Conservation (phyloP, 1,139 yeast species). For the Hyphopichia fennica region DNA sequence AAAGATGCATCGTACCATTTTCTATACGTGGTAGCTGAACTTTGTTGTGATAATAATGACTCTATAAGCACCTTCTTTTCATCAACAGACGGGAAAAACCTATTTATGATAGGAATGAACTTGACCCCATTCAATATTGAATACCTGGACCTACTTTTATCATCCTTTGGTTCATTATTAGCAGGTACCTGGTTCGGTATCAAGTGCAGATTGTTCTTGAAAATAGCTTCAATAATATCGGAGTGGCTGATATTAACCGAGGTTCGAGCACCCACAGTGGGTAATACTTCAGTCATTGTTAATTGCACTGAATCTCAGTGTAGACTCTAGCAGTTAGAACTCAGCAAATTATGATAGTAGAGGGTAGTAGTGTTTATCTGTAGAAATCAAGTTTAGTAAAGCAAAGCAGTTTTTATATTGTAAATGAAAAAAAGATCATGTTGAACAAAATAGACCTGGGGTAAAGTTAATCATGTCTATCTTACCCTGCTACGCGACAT, state of each 20-base stretch:
- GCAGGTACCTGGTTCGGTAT: background rate
- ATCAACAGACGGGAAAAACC: conserved; percentile 25
- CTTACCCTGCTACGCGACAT: background rate
- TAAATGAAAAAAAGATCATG: too few relatives aligned
- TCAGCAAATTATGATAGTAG: too few relatives aligned
- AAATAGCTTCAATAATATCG: conserved; percentile 8
- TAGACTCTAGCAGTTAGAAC: too few relatives aligned
- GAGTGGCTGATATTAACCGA: conserved; percentile 2
- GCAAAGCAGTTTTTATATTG: too few relatives aligned
- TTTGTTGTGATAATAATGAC: conserved; percentile 47
- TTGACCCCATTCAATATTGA: conserved; percentile 7
- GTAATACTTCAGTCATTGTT: background rate
- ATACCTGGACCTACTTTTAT: background rate
- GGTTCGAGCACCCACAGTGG: background rate
- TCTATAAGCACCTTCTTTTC: conserved; percentile 27
- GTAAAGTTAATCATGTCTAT: too few relatives aligned
- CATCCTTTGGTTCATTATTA: background rate
- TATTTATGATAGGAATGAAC: conserved; percentile 27
- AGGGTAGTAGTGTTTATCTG: too few relatives aligned
- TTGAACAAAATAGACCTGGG: too few relatives aligned
- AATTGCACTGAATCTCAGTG: background rate
- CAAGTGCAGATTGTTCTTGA: conserved; percentile 2
- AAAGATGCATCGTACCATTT: conserved; percentile 70
- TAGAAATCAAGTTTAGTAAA: too few relatives aligned
- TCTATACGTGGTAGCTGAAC: conserved; percentile 61